Base-by-base conservation (phyloP, 2,329 filamentous ascomycete genomes). In the Penicillium olsonii region DNA sequence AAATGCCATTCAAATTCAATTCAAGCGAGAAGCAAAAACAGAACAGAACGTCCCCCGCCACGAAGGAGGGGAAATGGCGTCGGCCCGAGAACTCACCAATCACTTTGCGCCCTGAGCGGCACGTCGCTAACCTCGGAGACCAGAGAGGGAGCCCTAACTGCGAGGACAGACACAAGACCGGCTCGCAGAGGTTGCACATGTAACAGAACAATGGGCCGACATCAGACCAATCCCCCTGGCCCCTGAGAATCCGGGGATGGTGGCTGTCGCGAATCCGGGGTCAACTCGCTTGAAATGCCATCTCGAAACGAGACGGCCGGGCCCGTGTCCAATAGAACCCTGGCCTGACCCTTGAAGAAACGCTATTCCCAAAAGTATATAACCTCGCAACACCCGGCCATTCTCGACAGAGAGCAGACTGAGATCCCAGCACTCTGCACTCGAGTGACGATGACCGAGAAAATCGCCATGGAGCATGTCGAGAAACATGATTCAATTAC, bases 11-110 rank as follows among this genome's bases (percentile, higher is more conserved):
- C n/a, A n/a, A n/a, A n/a, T n/a, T n/a, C n/a, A n/a, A n/a, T n/a
- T n/a, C n/a, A n/a, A n/a, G n/a, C n/a, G n/a, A n/a, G n/a, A n/a
- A n/a, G 22, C 22, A 24, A 24, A 24, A 24, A 8, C 22, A 24
- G 8, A 24, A 24, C 22, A 24, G 8, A 24, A 24, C 22, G 22
- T 8, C 22, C 22, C 22, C 8, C 8, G 29, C 29, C 29, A n/a
- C 4, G 10, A 35, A 35, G 7, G 33, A 35, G 42, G 22, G 22
- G 6, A 39, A 29, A 12, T 15, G n/a, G 7, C 20, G 37, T 50
- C 42, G 47, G 47, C 20, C 47, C 47, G 47, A 50, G 27, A 15
- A 7, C 5, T 34, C 22, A 15, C 47, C 47, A 50, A 45, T 50
- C 11, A 45, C 2, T 4, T 7, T 1, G 5, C 15, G 2, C 1